Evolutionary conservation across 1,284 basidiomycete species (phyloP).

Genomic region (Stereum hirsutum): DNA sequence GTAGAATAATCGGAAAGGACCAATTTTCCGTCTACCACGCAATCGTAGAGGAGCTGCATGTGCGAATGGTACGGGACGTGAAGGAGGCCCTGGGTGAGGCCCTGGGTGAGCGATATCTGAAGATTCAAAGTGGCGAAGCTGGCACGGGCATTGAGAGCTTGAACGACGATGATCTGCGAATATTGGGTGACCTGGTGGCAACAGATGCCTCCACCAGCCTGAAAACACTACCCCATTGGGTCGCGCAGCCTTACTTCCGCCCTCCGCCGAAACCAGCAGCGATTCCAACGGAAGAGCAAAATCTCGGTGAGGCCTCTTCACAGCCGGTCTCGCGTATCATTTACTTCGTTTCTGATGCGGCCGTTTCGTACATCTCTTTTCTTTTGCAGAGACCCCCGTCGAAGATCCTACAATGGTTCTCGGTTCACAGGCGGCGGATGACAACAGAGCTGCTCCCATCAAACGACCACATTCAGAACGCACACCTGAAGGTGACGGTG

Average conservation of each 20-base stretch:
- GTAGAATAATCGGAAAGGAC: conserved; percentile 29
- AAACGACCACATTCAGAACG: conserved; percentile 2
- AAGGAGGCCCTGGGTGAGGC: no score
- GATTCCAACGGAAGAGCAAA: neutral
- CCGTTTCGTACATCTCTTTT: neutral
- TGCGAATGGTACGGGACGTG: conserved; percentile 50
- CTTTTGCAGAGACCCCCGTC: neutral
- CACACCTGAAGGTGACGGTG: conserved; percentile 1
- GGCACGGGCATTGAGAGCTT: no score
- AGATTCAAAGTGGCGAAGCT: no score
- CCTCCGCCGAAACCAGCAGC: conserved; percentile 18
- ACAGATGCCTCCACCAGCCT: conserved; percentile 44
- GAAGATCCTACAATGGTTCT: no score
- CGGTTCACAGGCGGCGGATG: no score
- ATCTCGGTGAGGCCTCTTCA: neutral
- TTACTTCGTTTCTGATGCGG: neutral
- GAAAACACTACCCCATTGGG: conserved; percentile 70
- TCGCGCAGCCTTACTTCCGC: conserved; percentile 81
- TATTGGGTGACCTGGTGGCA: no score
- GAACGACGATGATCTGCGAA: no score
- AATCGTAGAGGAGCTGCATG: conserved; percentile 60
- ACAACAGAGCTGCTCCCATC: neutral
- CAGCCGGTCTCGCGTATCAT: neutral
- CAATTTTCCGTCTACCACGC: conserved; percentile 14
- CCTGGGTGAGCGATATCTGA: no score